phyloP scores from a whole-genome alignment of 192 early-diverging fungal genomes.

The Linnemannia hyalina region DNA sequence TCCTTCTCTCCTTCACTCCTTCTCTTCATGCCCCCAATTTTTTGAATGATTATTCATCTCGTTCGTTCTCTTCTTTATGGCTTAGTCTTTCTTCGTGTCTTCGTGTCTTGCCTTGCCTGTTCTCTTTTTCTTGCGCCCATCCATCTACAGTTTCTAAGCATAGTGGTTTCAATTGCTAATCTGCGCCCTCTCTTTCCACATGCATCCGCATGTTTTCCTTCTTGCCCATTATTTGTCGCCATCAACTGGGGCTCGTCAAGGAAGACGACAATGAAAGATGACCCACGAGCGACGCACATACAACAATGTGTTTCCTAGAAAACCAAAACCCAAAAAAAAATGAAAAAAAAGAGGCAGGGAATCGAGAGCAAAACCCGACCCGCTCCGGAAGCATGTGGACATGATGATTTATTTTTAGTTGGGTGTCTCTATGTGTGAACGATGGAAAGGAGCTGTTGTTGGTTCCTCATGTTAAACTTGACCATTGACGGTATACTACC shows the following conservation, averaged over 20 bases:
- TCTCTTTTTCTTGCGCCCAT: neutral
- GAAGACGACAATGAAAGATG: neutral
- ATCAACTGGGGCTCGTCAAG: too few species aligned
- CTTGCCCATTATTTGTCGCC: too few species aligned
- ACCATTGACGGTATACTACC: neutral
- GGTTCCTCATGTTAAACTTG: neutral
- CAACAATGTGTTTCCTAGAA: neutral
- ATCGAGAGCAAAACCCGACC: conserved; percentile 6
- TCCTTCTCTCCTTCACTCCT: too few species aligned
- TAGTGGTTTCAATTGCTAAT: conserved; percentile 1
- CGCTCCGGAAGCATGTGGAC: conserved; percentile 18
- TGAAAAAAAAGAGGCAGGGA: neutral
- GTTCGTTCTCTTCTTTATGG: neutral
- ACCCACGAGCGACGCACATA: neutral
- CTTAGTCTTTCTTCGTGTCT: neutral
- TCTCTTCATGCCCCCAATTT: neutral
- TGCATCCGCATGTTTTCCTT: too few species aligned
- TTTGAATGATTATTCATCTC: neutral
- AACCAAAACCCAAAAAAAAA: neutral
- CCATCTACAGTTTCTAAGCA: neutral
- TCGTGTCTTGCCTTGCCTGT: neutral
- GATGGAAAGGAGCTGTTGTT: neutral
- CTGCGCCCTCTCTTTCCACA: too few species aligned
- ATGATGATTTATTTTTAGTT: neutral
- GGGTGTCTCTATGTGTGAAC: neutral